Evolutionary conservation across 352 stramenopile genomes (phyloP).

Genomic region (Phytophthora ohioensis): DNA sequence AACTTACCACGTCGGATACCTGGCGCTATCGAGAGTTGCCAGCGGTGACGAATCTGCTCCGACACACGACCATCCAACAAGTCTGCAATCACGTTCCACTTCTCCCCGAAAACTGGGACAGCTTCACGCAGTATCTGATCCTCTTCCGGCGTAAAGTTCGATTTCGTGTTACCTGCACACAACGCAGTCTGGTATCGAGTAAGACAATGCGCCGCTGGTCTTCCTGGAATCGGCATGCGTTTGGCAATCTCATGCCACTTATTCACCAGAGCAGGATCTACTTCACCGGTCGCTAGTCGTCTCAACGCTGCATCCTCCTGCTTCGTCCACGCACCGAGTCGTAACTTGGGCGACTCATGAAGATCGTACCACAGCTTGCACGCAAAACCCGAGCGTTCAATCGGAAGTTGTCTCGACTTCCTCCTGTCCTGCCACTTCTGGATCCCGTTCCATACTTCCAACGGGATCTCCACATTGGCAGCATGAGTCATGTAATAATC

Average conservation of each 20-base stretch:
- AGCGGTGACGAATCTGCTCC: slow-evolving; percentile 81
- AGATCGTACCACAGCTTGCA: slow-evolving; percentile 83
- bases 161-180: slow-evolving; percentile 51
- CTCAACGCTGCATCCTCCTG: slow-evolving; percentile 54
- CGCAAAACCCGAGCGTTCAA: slow-evolving; percentile 71
- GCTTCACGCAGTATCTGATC: slow-evolving; percentile 60
- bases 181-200: slow-evolving; percentile 67
- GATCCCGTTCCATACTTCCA: slow-evolving; percentile 61
- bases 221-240: slow-evolving; percentile 53
- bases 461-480: slow-evolving; percentile 33
- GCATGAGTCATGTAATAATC: slow-evolving; percentile 33
- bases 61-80: slow-evolving; percentile 76
- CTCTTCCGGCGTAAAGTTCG: slow-evolving; percentile 58
- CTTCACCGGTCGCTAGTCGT: slow-evolving; percentile 49
- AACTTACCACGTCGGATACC: slow-evolving; percentile 77
- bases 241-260: slow-evolving; percentile 59
- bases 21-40: slow-evolving; percentile 73
- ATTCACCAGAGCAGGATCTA: slow-evolving; percentile 54
- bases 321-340: slow-evolving; percentile 66
- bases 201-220: slow-evolving; percentile 63
- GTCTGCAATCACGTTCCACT: slow-evolving; percentile 82
- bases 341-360: slow-evolving; percentile 63
- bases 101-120: slow-evolving; percentile 77
- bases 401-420: slow-evolving; percentile 39
- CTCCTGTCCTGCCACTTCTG: slow-evolving; percentile 44